Conservation (phyloP, 1,284 basidiomycete species). For the Psilocybe mexicana region DNA sequence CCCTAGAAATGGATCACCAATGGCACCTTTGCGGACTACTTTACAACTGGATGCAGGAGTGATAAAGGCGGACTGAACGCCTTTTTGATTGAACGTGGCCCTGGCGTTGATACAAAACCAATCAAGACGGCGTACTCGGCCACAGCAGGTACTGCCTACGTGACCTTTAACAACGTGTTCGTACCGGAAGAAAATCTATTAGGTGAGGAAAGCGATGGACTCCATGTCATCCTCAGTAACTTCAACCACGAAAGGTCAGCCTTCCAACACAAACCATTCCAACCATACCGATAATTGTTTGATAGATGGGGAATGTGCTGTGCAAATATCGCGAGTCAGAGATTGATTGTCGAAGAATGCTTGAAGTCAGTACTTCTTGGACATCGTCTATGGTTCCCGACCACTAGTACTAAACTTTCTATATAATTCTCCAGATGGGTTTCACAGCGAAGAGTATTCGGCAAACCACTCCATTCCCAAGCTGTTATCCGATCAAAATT, state of each 20-base stretch:
- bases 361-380: constrained; percentile 40
- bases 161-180: constrained; percentile 87
- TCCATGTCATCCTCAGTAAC: constrained; percentile 71
- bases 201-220: constrained; percentile 80
- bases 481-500: constrained; percentile 85
- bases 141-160: constrained; percentile 80
- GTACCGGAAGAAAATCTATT: constrained; percentile 88
- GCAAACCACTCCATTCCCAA: constrained; percentile 80
- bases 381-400: not conserved
- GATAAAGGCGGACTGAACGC: constrained; percentile 79
- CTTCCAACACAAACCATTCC: constrained; percentile 45
- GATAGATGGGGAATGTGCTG: constrained; percentile 39
- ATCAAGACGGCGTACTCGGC: constrained; percentile 86
- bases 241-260: constrained; percentile 49
- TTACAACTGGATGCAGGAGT: constrained; percentile 48
- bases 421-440: constrained; percentile 55
- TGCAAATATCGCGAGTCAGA: constrained; percentile 52
- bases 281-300: not conserved
- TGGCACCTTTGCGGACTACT: constrained; percentile 52
- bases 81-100: constrained; percentile 75
- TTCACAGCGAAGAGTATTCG: constrained; percentile 79
- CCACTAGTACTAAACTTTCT: not conserved
- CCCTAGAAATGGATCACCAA: constrained; percentile 55
- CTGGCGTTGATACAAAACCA: constrained; percentile 80
- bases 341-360: constrained; percentile 64